Conservation (phyloP, 2,329 filamentous ascomycete species). For the Sporothrix pseudoabietina region DNA sequence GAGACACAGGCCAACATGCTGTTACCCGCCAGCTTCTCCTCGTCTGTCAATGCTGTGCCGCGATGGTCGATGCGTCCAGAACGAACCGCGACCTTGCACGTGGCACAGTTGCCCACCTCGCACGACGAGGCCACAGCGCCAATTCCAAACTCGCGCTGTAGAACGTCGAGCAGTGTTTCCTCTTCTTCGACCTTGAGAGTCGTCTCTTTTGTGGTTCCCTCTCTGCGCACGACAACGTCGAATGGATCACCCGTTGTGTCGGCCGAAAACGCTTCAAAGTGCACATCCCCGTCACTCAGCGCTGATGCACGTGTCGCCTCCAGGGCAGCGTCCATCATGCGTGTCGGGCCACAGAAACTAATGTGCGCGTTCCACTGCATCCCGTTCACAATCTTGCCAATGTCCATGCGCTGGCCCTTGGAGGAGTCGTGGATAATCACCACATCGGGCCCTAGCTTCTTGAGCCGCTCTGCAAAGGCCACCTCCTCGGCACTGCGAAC, state of each 20-base stretch:
- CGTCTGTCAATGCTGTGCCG: conserved; percentile 50
- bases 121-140: conserved; percentile 52
- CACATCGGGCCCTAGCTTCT: conserved; percentile 43
- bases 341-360: conserved; percentile 62
- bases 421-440: conserved; percentile 55
- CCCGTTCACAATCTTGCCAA: conserved; percentile 49
- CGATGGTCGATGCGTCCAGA: conserved; percentile 52
- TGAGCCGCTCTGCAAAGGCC: conserved; percentile 56
- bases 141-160: conserved; percentile 47
- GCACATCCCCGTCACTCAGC: conserved; percentile 55
- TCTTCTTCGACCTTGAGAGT: conserved; percentile 50
- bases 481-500: conserved; percentile 56
- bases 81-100: conserved; percentile 51
- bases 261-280: conserved; percentile 62
- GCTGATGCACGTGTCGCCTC: conserved; percentile 46
- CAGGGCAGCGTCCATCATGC: conserved; percentile 58
- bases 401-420: conserved; percentile 55
- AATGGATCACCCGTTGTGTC: conserved; percentile 61
- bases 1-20: conserved; percentile 57
- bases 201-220: conserved; percentile 26
- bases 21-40: conserved; percentile 45
- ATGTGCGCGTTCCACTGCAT: conserved; percentile 58
- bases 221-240: conserved; percentile 51
- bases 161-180: conserved; percentile 54
- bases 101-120: conserved; percentile 58